Conservation (phyloP, 2,329 filamentous ascomycete species). For the Neofusicoccum ribis region DNA sequence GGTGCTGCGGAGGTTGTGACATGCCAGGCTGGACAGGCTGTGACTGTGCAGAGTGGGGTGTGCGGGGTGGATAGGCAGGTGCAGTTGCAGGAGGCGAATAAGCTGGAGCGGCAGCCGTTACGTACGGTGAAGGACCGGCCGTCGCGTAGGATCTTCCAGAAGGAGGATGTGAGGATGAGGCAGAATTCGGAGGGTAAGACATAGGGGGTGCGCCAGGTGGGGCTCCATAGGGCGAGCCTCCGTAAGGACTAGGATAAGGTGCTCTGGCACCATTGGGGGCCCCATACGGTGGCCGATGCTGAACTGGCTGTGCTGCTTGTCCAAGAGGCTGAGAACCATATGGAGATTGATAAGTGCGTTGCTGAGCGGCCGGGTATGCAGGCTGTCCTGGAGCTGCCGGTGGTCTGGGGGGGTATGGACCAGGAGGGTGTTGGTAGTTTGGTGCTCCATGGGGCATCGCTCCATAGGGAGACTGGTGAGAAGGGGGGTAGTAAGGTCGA, state of each 20-base stretch:
- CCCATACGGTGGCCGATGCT: constrained; percentile 12
- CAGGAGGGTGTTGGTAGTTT: constrained; percentile 11
- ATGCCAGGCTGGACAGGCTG: not conserved
- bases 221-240: constrained; percentile 9
- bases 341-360: constrained; percentile 18
- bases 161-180: not conserved
- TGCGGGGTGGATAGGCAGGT: constrained; percentile 1
- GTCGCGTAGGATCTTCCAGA: constrained; percentile 5
- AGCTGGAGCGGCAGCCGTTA: not conserved
- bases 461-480: constrained; percentile 17
- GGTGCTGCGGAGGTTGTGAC: constrained; percentile 7
- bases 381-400: constrained; percentile 15
- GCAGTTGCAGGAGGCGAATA: constrained; percentile 1
- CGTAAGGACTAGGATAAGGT: constrained; percentile 15
- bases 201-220: not conserved
- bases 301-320: constrained; percentile 13
- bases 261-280: constrained; percentile 11
- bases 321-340: constrained; percentile 15
- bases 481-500: constrained; percentile 15
- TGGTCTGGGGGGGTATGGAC: constrained; percentile 16
- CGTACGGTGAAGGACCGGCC: constrained; percentile 15
- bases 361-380: not conserved
- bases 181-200: constrained; percentile 4
- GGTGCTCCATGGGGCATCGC: constrained; percentile 9
- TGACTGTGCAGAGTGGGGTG: constrained; percentile 1